These are phyloP conservation scores for Kwoniella bestiolae DNA, from an alignment of 768 basidiomycete species.

Conservation along the genomic window DNA sequence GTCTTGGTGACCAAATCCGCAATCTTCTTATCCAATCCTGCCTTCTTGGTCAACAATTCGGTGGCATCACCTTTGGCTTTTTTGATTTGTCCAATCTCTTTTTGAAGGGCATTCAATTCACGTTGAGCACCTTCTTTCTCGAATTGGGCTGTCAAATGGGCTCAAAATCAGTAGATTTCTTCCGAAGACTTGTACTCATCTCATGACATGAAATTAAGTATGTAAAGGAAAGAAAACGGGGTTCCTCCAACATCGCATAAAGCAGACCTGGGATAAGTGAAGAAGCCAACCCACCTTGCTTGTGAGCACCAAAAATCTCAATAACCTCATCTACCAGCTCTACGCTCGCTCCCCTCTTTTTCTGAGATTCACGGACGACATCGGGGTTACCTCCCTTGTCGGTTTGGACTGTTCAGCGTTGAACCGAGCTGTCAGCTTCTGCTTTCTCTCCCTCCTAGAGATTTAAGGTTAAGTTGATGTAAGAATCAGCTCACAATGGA, in stretches of 20 bases:
- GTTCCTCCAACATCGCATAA: neutral
- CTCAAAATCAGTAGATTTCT: neutral
- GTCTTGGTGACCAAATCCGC: slow-evolving; percentile 79
- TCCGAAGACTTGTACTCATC: neutral
- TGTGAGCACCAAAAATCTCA: slow-evolving; percentile 89
- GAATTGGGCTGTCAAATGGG: slow-evolving; percentile 71
- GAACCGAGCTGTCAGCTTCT: neutral
- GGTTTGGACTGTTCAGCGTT: slow-evolving; percentile 42
- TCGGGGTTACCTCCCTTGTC: slow-evolving; percentile 81
- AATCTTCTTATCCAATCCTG: slow-evolving; percentile 78
- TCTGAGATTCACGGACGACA: slow-evolving; percentile 87
- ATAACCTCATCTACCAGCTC: slow-evolving; percentile 94
- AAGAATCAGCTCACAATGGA: slow-evolving; percentile 26
- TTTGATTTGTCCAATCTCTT: slow-evolving; percentile 90
- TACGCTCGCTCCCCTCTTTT: slow-evolving; percentile 83
- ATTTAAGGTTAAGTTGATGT: neutral
- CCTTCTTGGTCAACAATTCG: slow-evolving; percentile 82
- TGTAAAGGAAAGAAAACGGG: neutral
- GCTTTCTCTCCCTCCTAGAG: neutral
- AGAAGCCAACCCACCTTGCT: slow-evolving; percentile 71
- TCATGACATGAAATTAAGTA: neutral
- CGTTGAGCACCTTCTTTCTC: slow-evolving; percentile 78
- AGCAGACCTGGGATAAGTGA: neutral
- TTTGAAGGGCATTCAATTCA: slow-evolving; percentile 86
- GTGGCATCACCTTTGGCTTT: slow-evolving; percentile 94